A percentile compares a stretch with the other conserved stretches of the same genome.
Evolutionary conservation across 495 filamentous ascomycete genomes (phyloP).

Genomic region (Echria macrotheca): DNA sequence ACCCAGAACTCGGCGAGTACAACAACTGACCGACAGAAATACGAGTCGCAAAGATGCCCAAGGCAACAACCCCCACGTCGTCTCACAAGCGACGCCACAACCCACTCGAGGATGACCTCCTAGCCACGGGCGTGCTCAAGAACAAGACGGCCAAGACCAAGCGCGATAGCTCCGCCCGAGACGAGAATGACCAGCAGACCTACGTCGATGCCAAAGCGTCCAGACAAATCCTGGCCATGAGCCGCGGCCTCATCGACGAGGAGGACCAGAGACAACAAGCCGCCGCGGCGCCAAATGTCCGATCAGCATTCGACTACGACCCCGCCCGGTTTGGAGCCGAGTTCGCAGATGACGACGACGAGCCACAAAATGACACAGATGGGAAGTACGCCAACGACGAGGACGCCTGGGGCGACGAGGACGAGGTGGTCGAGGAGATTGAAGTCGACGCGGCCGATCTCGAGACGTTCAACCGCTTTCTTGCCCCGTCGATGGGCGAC

Average conservation of each 20-base stretch:
- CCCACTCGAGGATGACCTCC: constrained; percentile 66
- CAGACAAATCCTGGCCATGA: constrained; percentile 80
- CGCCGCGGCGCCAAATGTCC: constrained; percentile 16
- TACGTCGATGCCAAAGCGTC: constrained; percentile 85
- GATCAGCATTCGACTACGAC: constrained; percentile 42
- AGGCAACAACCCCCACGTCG: constrained; percentile 41
- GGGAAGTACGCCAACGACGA: constrained; percentile 48
- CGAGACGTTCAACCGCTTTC: constrained; percentile 83
- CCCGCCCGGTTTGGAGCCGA: constrained; percentile 33
- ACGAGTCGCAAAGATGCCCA: constrained; percentile 48
- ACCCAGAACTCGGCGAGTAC: too few relatives aligned
- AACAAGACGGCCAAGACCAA: constrained; percentile 49
- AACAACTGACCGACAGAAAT: too few relatives aligned
- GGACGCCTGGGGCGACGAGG: constrained; percentile 62
- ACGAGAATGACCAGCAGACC: constrained; percentile 57
- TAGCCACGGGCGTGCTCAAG: constrained; percentile 58
- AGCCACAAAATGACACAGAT: constrained; percentile 29
- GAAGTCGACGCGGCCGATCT: constrained; percentile 88
- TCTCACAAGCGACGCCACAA: constrained; percentile 52
- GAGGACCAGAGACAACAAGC: too few relatives aligned
- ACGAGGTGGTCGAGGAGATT: constrained; percentile 68
- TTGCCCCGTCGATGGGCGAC: constrained; percentile 53
- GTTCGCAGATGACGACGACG: constrained; percentile 24
- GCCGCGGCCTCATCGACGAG: constrained; percentile 75
- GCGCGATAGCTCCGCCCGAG: constrained; percentile 52